Base-by-base conservation (phyloP, 2,329 filamentous ascomycete genomes). In the Clonostachys rhizophaga region DNA sequence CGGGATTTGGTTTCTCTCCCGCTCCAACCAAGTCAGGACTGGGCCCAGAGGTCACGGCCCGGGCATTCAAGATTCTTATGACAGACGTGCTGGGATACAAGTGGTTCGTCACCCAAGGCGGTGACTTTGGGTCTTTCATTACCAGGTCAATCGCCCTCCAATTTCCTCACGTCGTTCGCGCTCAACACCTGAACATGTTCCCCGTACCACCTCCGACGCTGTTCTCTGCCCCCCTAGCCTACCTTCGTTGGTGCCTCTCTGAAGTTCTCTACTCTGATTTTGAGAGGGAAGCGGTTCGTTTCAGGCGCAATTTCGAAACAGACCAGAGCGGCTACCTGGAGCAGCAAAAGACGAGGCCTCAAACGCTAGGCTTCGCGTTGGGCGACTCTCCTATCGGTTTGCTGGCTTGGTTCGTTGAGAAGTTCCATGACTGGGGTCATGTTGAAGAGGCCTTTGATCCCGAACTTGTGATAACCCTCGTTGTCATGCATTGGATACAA, bases 1-100 rank as follows among this genome's bases (percentile, higher is more conserved):
- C 71, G 0, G 71, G 70, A 16, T 76, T 64, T 49, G 72, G 65
- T 10, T 75, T 74, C 53, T 72, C 67, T 1, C 58, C 62, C 14
- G 52, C 54, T 3, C 50, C 55, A 14, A 50, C 24, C 2, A 42
- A 48, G 37, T 16, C 49, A 3, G 50, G 49, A 5, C 30, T 55
- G 4, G 50, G 51, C 13, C 47, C 50, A 2, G 35, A 40, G 5
- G 35, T 53, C 45, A 47, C 51, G 12, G 53, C 41, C 5, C 39
- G 24, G 9, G 51, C 49, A 4, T 50, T 55, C 37, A 45, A 52
- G 35, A 17, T 42, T 14, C 37, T 55, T 5, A 55, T 55, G 53
- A 24, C 43, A 5, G 47, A 49, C 20, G 20, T 24, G 7, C 52
- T 55, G 3, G 53, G 53, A 6, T 55, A 55, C 44, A 36, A 49